A percentile compares a stretch with the other conserved stretches of the same genome.
Conservation (phyloP, 306 rosid genomes). For the Canavalia gladiata region DNA sequence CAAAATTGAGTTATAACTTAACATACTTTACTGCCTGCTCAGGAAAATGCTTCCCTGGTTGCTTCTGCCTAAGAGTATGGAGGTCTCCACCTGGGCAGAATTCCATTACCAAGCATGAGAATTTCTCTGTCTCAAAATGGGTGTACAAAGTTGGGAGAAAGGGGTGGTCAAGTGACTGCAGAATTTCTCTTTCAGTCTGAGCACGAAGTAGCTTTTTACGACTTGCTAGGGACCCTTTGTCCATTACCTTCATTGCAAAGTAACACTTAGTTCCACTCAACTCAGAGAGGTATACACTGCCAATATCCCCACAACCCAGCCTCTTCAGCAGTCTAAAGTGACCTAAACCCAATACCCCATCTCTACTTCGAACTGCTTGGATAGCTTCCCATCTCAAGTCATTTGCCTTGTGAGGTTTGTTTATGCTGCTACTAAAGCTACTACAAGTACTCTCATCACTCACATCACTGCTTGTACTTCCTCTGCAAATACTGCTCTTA, state of each 20-base stretch:
- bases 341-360: slow-evolving; percentile 81
- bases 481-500: slow-evolving; percentile 94
- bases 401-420: slow-evolving; percentile 98
- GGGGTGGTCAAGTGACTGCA: slow-evolving; percentile 95
- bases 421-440: slow-evolving; percentile 91
- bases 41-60: slow-evolving; percentile 96
- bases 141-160: slow-evolving; percentile 96
- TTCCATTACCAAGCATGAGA: slow-evolving; percentile 99
- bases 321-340: slow-evolving; percentile 93
- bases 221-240: slow-evolving; percentile 92
- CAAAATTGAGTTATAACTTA: slow-evolving; percentile 44
- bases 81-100: slow-evolving; percentile 99
- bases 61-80: slow-evolving; percentile 97
- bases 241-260: slow-evolving; percentile 99
- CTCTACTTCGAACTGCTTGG: slow-evolving; percentile 85
- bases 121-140: slow-evolving; percentile 97
- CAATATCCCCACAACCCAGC: slow-evolving; percentile 99
- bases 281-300: slow-evolving; percentile 96
- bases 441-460: slow-evolving; percentile 98
- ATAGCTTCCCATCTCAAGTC: slow-evolving; percentile 99
- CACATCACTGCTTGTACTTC: slow-evolving; percentile 97
- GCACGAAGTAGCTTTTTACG: slow-evolving; percentile 98
- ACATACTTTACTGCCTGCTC: slow-evolving; percentile 99
- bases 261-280: slow-evolving; percentile 94
- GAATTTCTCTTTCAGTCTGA: slow-evolving; percentile 96